phyloP scores from a whole-genome alignment of 805 yeast genomes.

The Metschnikowia amazonensis region DNA sequence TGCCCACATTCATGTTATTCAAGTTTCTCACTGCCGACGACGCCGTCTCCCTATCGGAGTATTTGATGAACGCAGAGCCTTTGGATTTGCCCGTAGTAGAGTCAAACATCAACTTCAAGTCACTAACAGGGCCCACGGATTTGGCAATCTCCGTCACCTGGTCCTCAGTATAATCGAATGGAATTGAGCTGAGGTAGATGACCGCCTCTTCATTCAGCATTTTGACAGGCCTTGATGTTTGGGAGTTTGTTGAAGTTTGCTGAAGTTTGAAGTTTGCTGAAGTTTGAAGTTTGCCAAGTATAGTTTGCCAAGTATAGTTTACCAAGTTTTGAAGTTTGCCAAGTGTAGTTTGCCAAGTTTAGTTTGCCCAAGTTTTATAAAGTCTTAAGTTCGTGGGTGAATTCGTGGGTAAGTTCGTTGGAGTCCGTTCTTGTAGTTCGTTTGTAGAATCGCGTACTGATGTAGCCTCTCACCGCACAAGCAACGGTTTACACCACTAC shows the following conservation, averaged over 20 bases:
- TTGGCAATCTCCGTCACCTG: slow-evolving; percentile 83
- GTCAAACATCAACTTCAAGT: slow-evolving; percentile 75
- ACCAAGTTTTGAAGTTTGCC: too few species aligned
- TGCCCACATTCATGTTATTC: slow-evolving; percentile 73
- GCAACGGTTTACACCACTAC: too few species aligned
- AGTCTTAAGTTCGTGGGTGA: too few species aligned
- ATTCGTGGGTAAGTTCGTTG: too few species aligned
- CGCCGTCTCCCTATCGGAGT: slow-evolving; percentile 79
- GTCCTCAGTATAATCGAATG: slow-evolving; percentile 91
- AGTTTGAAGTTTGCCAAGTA: too few species aligned
- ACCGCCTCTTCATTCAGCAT: slow-evolving; percentile 15
- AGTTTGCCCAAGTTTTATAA: too few species aligned
- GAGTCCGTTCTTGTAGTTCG: too few species aligned
- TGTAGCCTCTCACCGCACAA: too few species aligned
- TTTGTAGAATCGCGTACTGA: too few species aligned
- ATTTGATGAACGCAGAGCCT: slow-evolving; percentile 87
- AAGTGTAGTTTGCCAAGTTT: too few species aligned
- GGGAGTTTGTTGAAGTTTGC: neutral
- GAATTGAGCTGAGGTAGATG: slow-evolving; percentile 82
- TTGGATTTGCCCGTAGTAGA: slow-evolving; percentile 85
- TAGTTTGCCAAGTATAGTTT: too few species aligned
- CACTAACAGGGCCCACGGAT: slow-evolving; percentile 84
- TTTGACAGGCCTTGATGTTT: neutral
- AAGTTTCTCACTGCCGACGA: slow-evolving; percentile 86
- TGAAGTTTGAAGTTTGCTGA: too few species aligned